Base-by-base conservation (phyloP, 768 basidiomycete species). In the Tricholoma bakamatsutake region DNA sequence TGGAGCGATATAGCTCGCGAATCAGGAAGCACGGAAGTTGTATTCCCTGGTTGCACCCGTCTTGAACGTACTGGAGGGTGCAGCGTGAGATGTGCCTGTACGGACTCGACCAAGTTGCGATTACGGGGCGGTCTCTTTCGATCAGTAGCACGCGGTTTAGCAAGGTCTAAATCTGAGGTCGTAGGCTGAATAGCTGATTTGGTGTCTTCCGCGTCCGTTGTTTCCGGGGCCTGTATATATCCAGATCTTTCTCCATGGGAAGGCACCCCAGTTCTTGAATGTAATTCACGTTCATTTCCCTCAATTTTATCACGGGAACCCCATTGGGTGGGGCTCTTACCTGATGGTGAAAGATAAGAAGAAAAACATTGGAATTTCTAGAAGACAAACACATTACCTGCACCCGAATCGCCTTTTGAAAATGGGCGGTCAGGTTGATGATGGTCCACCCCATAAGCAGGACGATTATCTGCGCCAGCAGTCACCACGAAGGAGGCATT, bases 31-130 rank as follows among this genome's bases (percentile, higher is more conserved):
- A 43, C 46, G 31, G 42, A 47, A 35, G 47, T 45, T 5, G 15
- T 33, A 56, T 58, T 24, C 47, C 48, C 46, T 21, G 50, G 46
- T 35, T 42, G 46, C 18, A 28, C 34, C 35, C 37, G 27, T 31
- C 15, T 50, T 54, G 5, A 33, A 42, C 13, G 24, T 27, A 4
- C 46, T 30, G n/a, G 28, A 5, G 46, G n/a, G 17, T 37, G 55
- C n/a, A 46, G 31, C 30, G 61, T 59, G 49, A 83, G 75, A 63
- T 82, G 73, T 1, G 77, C 76, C 39, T 76, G 77, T 3, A 83
- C 73, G 12, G 79, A 75, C 53, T 80, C 75, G 42, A 71, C 67
- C 33, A 82, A 69, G 59, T 68, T 76, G 58, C 71, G 74, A 57
- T 73, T 68, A 34, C 64, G 57, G 35, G 53, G 59, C 37, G 37